Evolutionary conservation across 163 green algal species (phyloP).

Genomic region (Chlorella variabilis): DNA sequence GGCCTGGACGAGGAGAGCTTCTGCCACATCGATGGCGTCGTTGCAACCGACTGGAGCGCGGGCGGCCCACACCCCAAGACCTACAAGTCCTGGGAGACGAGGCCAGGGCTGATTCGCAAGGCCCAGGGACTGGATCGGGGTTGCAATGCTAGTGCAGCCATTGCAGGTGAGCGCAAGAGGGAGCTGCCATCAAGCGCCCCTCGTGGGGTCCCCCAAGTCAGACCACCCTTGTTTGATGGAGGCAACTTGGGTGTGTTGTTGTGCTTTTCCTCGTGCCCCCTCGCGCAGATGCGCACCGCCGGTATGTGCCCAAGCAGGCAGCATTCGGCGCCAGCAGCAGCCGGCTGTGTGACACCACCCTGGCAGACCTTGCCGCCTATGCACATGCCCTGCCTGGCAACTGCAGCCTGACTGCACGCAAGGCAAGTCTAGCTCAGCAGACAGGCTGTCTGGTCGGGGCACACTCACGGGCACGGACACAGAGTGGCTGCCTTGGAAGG

Average conservation of each 20-base stretch:
- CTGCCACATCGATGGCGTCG: constrained; percentile 47
- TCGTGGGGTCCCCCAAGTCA: too few species aligned
- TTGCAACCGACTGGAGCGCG: constrained; percentile 29
- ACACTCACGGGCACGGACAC: too few species aligned
- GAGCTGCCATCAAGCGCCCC: too few species aligned
- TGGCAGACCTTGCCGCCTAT: background rate
- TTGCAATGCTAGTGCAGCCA: background rate
- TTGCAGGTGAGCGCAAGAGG: constrained; percentile 9
- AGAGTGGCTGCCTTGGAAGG: too few species aligned
- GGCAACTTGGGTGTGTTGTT: too few species aligned
- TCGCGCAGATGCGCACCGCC: constrained; percentile 1
- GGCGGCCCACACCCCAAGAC: constrained; percentile 42
- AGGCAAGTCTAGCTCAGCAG: constrained; percentile 13
- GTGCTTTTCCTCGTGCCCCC: background rate
- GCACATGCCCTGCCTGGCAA: background rate
- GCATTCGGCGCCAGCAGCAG: background rate
- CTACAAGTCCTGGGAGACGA: constrained; percentile 20
- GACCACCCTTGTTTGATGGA: too few species aligned
- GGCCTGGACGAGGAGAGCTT: constrained; percentile 58
- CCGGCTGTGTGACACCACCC: background rate
- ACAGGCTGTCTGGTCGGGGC: too few species aligned
- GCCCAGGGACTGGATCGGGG: background rate
- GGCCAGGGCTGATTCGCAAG: background rate
- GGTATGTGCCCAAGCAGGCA: background rate
- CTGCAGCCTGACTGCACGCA: constrained; percentile 18